Evolutionary conservation across 176 grass and related monocot genomes (phyloP), one percentile per base, ranked within the genome.

Genomic region (Oryza rufipogon): DNA sequence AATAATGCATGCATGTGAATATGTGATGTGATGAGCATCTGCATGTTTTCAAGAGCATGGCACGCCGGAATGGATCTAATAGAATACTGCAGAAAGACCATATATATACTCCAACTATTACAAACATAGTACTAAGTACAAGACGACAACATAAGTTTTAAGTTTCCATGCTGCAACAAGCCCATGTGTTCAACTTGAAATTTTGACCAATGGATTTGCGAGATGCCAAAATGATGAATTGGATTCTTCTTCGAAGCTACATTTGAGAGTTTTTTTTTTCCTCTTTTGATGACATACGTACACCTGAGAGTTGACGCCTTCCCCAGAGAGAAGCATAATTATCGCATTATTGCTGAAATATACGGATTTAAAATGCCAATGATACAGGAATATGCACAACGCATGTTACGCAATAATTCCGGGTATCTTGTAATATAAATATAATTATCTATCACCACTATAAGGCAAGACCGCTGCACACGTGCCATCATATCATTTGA

Each of bases 91-190:
- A 54, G 51, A 54, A 54, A 56, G 14, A 14, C 13, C 47, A 15
- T 49, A 38, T 38, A 38, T 38, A 38, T 38, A 38, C 4, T 38
- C 36, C 36, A 49, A 56, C 17, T 19, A 56, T 6, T 56, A 56
- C 52, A 56, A 56, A 56, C 16, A 19, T 20, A 20, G 7, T 19
- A 56, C 17, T 87, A 10, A 89, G 86, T 83, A 89, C 56, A 58
- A 58, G 54, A 58, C 1, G 19, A n/a, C 16, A 58, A n/a, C 49
- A 52, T 58, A 58, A 58, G 17, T 58, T 61, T 22, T 3, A 20
- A 41, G 39, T 41, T 41, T 41, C 8, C 39, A 61, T 22, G 56
- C 20, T 61, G 7, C 17, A 61, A n/a, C 7, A 61, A 12, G 68
- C 22, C 4, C 42, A 74, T 74, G 45, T 56, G 73, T 30, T 75